These are phyloP conservation scores for Fusarium oxysporum DNA, from an alignment of 2,329 filamentous ascomycete species.

Conservation along the genomic window DNA sequence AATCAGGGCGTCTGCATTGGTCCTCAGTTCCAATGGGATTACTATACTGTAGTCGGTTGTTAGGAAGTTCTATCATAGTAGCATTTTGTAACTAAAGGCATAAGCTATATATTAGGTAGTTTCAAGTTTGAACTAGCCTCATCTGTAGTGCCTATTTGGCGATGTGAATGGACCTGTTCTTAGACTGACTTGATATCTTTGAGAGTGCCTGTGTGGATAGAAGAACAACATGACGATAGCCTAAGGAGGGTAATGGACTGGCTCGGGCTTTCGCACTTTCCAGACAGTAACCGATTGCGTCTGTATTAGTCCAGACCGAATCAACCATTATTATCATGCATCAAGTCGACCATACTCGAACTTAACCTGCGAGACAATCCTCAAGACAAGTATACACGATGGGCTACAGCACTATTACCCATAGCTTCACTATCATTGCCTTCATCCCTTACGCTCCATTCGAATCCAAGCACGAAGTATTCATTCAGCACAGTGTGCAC, in stretches of 20 bases:
- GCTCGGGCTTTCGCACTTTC: no score
- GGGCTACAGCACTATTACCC: no score
- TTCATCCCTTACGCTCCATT: rapidly evolving
- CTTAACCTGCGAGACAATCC: no score
- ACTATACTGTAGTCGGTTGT: neutral
- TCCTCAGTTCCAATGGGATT: neutral
- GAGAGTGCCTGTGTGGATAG: no score
- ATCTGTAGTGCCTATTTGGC: no score
- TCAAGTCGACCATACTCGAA: no score
- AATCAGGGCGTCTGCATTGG: neutral
- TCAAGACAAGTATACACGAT: no score
- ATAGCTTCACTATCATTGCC: neutral
- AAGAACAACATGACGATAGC: no score
- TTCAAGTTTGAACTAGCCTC: neutral
- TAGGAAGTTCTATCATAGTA: neutral
- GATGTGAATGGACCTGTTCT: rapidly evolving
- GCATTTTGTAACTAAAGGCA: neutral
- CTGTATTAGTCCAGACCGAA: no score
- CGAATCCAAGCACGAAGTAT: rapidly evolving
- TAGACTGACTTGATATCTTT: neutral
- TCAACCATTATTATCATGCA: no score
- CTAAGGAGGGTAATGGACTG: no score
- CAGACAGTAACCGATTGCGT: no score
- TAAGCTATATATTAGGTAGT: neutral
- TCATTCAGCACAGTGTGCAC: neutral